Base-by-base conservation (phyloP, 1,139 yeast species). In the Taphrina deformans region DNA sequence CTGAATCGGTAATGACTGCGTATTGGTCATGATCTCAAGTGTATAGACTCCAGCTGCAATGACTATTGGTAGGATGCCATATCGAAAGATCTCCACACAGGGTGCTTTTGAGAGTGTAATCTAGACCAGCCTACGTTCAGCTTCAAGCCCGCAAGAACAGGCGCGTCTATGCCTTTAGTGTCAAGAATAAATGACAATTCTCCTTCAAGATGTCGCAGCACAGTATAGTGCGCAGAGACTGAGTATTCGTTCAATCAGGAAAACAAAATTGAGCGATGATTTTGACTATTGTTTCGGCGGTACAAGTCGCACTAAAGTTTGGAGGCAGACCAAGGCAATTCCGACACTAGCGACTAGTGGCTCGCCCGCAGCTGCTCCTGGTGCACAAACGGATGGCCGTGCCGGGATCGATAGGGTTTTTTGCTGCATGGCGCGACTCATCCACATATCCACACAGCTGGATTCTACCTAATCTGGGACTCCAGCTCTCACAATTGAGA, bases 1-100 rank as follows among this genome's bases (percentile, higher is more conserved):
- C 46, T 53, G 58, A 23, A 38, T 35, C 12, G 58, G 58, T 24
- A 53, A 6, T 16, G 58, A 38, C 24, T 51, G 55, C 14, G 55
- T 51, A 33, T 51, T 51, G 26, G 55, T 33, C 55, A 51, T 51
- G 18, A 12, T 38, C 18, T 38, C 18, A 1, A 6, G 6, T 38
- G 41, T n/a, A 38, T 7, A 38, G 18, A 14, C 18, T 38, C 16
- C 41, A 2, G 41, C 41, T 3, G 18, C 16, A 5, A 38, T n/a
- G 14, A 38, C 18, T 38, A n/a, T 38, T 38, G 41, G 16, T 12
- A 2, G 41, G 16, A 12, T 12, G n/a, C 41, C 41, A 38, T 38
- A n/a, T 38, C 18, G n/a, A n/a, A 7, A 2, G 12, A 38, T 38
- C 41, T 38, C 18, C 41, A 12, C 41, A 38, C 41, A 18, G 18